Evolutionary conservation across 2,329 filamentous ascomycete species (phyloP).

Genomic region (Calonectria naviculata): DNA sequence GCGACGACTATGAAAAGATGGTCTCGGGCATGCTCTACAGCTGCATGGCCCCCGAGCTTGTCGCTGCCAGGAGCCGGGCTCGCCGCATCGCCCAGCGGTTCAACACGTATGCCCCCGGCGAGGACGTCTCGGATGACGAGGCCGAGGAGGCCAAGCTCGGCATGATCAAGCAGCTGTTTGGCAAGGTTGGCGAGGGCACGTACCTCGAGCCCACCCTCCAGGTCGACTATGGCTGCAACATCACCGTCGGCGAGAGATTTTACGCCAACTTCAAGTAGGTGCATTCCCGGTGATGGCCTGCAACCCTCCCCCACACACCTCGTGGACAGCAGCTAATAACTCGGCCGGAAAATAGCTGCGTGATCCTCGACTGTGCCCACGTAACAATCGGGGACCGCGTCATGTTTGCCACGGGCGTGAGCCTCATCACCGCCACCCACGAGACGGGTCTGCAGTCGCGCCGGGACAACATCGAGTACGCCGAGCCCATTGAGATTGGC

Average conservation of each 20-base stretch:
- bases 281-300: too few species aligned
- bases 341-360: conserved; percentile 47
- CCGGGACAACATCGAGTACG: conserved; percentile 55
- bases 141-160: neutral
- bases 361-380: conserved; percentile 77
- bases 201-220: conserved; percentile 71
- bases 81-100: conserved; percentile 11
- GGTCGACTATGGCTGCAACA: conserved; percentile 74
- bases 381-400: conserved; percentile 77
- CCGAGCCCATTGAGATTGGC: conserved; percentile 70
- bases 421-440: conserved; percentile 76
- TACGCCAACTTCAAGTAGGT: conserved; percentile 63
- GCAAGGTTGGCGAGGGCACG: conserved; percentile 43
- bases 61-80: conserved; percentile 2
- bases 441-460: conserved; percentile 68
- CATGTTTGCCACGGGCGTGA: conserved; percentile 76
- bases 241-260: conserved; percentile 67
- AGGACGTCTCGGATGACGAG: conserved; percentile 4
- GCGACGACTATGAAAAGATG: conserved; percentile 3
- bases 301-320: too few species aligned
- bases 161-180: conserved; percentile 16
- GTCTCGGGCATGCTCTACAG: neutral
- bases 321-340: neutral
- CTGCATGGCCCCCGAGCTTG: conserved; percentile 10
- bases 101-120: conserved; percentile 19